Percentiles rank a stretch among this genome's conserved stretches.
phyloP scores from a whole-genome alignment of 1,284 basidiomycete species.

The Cryptococcus jaspeensis region DNA sequence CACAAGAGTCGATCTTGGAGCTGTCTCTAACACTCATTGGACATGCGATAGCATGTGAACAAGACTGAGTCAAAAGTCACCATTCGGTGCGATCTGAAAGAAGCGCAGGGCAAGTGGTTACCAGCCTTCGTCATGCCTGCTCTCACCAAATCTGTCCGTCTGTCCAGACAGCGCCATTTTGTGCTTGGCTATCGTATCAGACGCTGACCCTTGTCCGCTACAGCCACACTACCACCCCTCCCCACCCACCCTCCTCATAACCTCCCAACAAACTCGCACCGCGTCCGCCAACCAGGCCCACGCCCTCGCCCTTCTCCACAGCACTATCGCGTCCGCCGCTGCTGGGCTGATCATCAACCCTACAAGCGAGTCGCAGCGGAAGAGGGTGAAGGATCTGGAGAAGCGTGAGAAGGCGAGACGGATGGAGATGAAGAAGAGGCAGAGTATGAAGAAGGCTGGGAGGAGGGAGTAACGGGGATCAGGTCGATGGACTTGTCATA shows the following conservation, averaged over 20 bases:
- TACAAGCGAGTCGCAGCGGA: constrained; percentile 37
- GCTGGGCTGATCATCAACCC: constrained; percentile 33
- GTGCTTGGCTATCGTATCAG: background rate
- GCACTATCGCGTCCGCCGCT: constrained; percentile 30
- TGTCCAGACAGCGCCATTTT: background rate
- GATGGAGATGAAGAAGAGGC: constrained; percentile 34
- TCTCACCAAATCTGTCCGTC: constrained; percentile 40
- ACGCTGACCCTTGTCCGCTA: background rate
- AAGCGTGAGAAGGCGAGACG: constrained; percentile 31
- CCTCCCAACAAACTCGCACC: constrained; percentile 38
- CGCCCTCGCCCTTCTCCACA: constrained; percentile 34
- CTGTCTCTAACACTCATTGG: background rate
- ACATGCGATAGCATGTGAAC: constrained; percentile 44
- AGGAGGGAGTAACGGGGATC: constrained; percentile 27
- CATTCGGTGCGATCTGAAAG: constrained; percentile 30
- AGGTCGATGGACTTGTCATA: too few relatives aligned
- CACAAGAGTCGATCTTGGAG: background rate
- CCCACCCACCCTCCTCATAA: constrained; percentile 40
- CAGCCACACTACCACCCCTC: constrained; percentile 43
- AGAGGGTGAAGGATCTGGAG: constrained; percentile 29
- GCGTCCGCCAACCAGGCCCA: constrained; percentile 36
- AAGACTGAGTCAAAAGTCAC: constrained; percentile 51
- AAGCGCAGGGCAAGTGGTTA: constrained; percentile 38
- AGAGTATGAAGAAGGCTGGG: constrained; percentile 29
- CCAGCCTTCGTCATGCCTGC: constrained; percentile 40